Evolutionary conservation across 306 rosid genomes (phyloP).

Genomic region (Datisca glomerata): DNA sequence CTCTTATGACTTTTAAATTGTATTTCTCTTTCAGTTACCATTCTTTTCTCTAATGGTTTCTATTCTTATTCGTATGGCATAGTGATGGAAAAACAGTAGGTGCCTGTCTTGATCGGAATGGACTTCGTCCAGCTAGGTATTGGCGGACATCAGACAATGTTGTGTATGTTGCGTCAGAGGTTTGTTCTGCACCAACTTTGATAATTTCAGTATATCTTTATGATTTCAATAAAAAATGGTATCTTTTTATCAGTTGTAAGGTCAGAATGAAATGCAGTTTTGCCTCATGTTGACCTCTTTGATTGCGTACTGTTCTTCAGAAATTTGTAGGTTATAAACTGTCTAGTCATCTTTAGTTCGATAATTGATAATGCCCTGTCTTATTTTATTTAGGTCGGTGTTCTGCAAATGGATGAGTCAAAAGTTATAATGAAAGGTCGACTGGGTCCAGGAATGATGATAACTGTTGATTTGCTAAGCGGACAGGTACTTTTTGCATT

Average conservation of each 20-base stretch:
- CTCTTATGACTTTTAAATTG: no score
- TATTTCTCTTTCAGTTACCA: slow-evolving; percentile 3
- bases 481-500: slow-evolving; percentile 64
- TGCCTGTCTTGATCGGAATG: slow-evolving; percentile 97
- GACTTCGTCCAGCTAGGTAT: slow-evolving; percentile 97
- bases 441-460: slow-evolving; percentile 99
- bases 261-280: no score
- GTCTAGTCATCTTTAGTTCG: no score
- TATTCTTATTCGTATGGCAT: slow-evolving; percentile 23
- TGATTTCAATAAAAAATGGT: no score
- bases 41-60: slow-evolving; percentile 17
- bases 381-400: slow-evolving; percentile 67
- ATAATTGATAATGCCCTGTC: background rate
- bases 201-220: slow-evolving; percentile 8
- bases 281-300: no score
- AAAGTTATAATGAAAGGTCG: slow-evolving; percentile 94
- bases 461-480: slow-evolving; percentile 69
- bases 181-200: slow-evolving; percentile 27
- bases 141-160: slow-evolving; percentile 97
- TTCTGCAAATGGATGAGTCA: slow-evolving; percentile 85
- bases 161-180: slow-evolving; percentile 99
- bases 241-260: no score
- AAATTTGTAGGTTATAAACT: no score
- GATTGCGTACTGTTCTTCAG: no score
- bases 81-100: slow-evolving; percentile 99